Evolutionary conservation across 2,329 filamentous ascomycete genomes (phyloP).

Genomic region (Grosmannia clavigera): DNA sequence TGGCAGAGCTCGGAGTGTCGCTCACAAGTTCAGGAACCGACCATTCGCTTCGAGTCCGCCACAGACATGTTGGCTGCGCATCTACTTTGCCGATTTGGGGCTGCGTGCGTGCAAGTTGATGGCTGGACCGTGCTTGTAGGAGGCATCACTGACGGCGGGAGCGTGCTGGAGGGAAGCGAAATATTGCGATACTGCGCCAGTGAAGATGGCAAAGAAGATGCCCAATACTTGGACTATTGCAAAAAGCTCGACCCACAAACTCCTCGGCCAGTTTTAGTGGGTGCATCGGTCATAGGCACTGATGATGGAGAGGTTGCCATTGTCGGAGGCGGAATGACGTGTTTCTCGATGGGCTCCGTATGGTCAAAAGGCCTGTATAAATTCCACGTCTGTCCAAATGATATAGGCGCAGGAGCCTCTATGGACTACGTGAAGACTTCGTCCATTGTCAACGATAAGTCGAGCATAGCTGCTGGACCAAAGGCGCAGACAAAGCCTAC

Average conservation of each 20-base stretch:
- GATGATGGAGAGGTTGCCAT: constrained; percentile 43
- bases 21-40: constrained; percentile 13
- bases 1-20: background rate
- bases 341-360: constrained; percentile 81
- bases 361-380: constrained; percentile 57
- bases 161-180: constrained; percentile 37
- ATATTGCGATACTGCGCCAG: constrained; percentile 29
- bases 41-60: constrained; percentile 5
- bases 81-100: constrained; percentile 9
- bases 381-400: constrained; percentile 15
- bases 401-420: background rate
- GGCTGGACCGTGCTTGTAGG: constrained; percentile 23
- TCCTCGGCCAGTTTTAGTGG: constrained; percentile 55
- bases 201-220: constrained; percentile 14
- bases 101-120: constrained; percentile 1
- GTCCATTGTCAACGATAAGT: constrained; percentile 3
- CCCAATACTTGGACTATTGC: constrained; percentile 11
- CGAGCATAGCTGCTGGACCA: too few relatives aligned
- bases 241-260: background rate
- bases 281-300: constrained; percentile 43
- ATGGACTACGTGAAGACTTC: constrained; percentile 4
- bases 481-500: background rate
- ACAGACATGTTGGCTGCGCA: background rate
- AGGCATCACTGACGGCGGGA: constrained; percentile 27
- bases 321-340: constrained; percentile 71